Percentiles rank a stretch among this genome's conserved stretches.
Conservation (phyloP, 1,139 yeast species). For the Candida labiduridarum region DNA sequence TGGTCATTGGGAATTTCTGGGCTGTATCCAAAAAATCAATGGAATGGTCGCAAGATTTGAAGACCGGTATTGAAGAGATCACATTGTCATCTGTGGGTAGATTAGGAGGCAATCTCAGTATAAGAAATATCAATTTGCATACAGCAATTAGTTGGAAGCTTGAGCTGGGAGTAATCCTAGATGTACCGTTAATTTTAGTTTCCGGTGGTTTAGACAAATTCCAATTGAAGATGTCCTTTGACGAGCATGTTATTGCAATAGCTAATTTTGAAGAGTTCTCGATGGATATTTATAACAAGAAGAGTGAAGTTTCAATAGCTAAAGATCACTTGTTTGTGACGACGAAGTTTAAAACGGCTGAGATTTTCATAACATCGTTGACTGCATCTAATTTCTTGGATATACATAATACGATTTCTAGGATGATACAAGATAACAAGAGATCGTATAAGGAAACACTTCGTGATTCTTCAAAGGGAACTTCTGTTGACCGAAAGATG, state of each 20-base stretch:
- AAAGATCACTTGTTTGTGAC: slow-evolving; percentile 67
- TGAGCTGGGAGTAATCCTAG: slow-evolving; percentile 41
- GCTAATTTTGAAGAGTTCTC: slow-evolving; percentile 52
- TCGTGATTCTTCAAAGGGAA: slow-evolving; percentile 45
- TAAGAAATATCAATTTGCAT: slow-evolving; percentile 55
- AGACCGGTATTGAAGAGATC: slow-evolving; percentile 60
- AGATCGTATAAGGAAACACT: slow-evolving; percentile 75
- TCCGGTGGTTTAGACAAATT: slow-evolving; percentile 59
- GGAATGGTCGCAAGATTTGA: slow-evolving; percentile 73
- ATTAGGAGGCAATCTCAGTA: slow-evolving; percentile 66
- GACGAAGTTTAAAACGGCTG: slow-evolving; percentile 56
- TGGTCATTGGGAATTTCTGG: slow-evolving; percentile 66
- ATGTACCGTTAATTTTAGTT: slow-evolving; percentile 69
- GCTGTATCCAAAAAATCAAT: slow-evolving; percentile 66
- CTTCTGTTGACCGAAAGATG: slow-evolving; percentile 2
- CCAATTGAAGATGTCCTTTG: slow-evolving; percentile 69
- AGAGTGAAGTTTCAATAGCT: slow-evolving; percentile 44
- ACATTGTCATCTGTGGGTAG: slow-evolving; percentile 68
- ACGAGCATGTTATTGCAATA: slow-evolving; percentile 80
- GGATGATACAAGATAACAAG: slow-evolving; percentile 74
- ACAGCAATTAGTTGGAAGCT: slow-evolving; percentile 74
- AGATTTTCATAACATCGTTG: slow-evolving; percentile 74
- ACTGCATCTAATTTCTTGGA: slow-evolving; percentile 84
- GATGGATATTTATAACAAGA: slow-evolving; percentile 70
- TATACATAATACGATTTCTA: slow-evolving; percentile 66